A percentile compares a stretch with the other conserved stretches of the same genome.
Evolutionary conservation across 306 rosid genomes (phyloP).

Genomic region (Erythrophleum fordii): DNA sequence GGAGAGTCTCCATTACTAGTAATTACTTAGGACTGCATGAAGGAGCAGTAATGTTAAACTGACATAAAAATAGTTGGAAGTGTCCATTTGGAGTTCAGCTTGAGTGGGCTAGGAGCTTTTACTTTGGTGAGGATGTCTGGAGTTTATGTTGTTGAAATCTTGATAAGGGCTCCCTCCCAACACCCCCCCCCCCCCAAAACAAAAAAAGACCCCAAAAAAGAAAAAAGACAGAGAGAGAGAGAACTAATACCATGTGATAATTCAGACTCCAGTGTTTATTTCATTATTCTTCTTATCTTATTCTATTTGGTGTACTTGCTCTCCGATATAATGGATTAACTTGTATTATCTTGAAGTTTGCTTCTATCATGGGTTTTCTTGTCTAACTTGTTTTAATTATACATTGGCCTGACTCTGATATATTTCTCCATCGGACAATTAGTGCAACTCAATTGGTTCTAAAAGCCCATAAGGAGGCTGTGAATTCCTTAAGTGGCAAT

Average conservation of each 20-base stretch:
- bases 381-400: conserved; percentile 23
- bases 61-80: not conserved
- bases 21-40: not conserved
- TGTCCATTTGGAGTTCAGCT: not conserved
- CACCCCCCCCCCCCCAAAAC: too few species aligned
- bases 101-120: not conserved
- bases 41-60: not conserved
- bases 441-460: conserved; percentile 96
- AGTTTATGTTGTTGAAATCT: not conserved
- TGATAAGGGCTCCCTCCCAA: too few species aligned
- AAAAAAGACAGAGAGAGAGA: not conserved
- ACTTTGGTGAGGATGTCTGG: not conserved
- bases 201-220: too few species aligned
- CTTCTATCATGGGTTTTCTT: conserved; percentile 7
- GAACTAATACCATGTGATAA: not conserved
- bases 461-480: conserved; percentile 98
- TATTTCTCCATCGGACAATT: conserved; percentile 33
- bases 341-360: conserved; percentile 14
- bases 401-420: conserved; percentile 19
- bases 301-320: conserved; percentile 18
- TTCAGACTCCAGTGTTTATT: conserved; percentile 6
- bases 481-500: conserved; percentile 93
- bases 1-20: not conserved
- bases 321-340: conserved; percentile 18
- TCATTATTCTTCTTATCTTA: not conserved